Base-by-base conservation (phyloP, 2,329 filamentous ascomycete genomes). In the Pyrenophora seminiperda region DNA sequence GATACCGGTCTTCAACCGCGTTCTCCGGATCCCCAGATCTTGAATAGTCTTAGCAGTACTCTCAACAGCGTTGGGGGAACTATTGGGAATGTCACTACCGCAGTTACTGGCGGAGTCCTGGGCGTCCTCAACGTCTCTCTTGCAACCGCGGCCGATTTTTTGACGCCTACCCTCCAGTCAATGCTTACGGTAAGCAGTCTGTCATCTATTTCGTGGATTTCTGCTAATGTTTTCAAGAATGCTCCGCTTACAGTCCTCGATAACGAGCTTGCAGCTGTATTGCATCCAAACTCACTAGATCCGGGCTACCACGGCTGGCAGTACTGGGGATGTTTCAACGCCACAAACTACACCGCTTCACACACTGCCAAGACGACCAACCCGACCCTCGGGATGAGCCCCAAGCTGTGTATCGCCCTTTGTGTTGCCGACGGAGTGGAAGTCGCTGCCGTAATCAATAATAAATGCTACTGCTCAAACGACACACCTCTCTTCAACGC, bases 281-380 rank as follows among this genome's bases (percentile, higher is more conserved):
- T 48, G 15, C 34, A 47, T 19, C 44, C 50, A 22, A 40, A 53
- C 32, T 41, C 50, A 13, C 44, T 33, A 19, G 50, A 53, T 19
- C 50, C 50, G 2, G 18, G 36, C n/a, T 24, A 18, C 14, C 44
- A 31, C 13, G 50, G 50, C 10, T 48, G 50, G 50, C n/a, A 27
- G 22, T 53, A 53, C 43, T 48, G 38, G 18, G 50, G 50, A 3
- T 48, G 44, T 41, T 53, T 53, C 36, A 22, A 31, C 34, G 18
- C 43, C 4, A 18, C n/a, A 11, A 3, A 24, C 1, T 44, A 47
- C 27, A 32, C 24, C 29, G 29, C 7, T n/a, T 27, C 14, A 4
- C 41, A 20, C 19, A 29, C 22, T 5, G 22, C 31, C 31, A 42
- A 32, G 37, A 20, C 15, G 2, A 22, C 31, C 11, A 17, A 17